Evolutionary conservation across 129 eudicot species (phyloP), one percentile per base, ranked within the genome.

Genomic region (Chrysanthemum lavandulifolium): DNA sequence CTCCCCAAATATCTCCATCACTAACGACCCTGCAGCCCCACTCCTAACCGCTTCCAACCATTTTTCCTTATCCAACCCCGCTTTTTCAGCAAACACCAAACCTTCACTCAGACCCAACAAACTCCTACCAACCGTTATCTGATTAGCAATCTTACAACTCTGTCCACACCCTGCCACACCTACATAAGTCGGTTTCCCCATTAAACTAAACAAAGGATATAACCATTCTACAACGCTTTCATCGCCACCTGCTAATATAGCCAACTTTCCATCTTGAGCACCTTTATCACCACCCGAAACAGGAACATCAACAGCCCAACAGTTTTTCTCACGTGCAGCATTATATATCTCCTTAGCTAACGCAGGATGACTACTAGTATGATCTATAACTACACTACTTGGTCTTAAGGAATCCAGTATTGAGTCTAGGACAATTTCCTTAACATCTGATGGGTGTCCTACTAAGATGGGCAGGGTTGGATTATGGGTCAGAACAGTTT

Each of bases 401-500:
- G 96, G 88, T 66, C 51, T 76, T 19, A 89, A 72, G 49, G 74
- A 58, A 1, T 86, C 67, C 11, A 89, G 62, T 25, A 87, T 15
- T 62, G 83, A 77, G 47, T 69, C 79, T 67, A 85, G 74, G 78
- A 89, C 95, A 78, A 89, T 74, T 79, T 71, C 79, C 77, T 82
- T 83, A 82, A 92, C 98, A 83, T 92, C 98, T 71, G 91, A 67
- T 18, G 96, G 98, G 92, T 89, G 98, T 64, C 96, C 96, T 61
- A 92, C 21, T 19, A 19, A 19, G 21, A 19, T 19, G 21, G 21
- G 21, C 21, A 19, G 21, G 21, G 21, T 19, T 19, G 21, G 21
- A 19, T 19, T 19, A 19, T 19, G 21, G 21, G 21, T 19, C 21
- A 19, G 21, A 19, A 19, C 21, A 19, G 21, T 19, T 19, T 19